phyloP scores from a whole-genome alignment of 1,284 basidiomycete species.

The Coriolopsis trogii region DNA sequence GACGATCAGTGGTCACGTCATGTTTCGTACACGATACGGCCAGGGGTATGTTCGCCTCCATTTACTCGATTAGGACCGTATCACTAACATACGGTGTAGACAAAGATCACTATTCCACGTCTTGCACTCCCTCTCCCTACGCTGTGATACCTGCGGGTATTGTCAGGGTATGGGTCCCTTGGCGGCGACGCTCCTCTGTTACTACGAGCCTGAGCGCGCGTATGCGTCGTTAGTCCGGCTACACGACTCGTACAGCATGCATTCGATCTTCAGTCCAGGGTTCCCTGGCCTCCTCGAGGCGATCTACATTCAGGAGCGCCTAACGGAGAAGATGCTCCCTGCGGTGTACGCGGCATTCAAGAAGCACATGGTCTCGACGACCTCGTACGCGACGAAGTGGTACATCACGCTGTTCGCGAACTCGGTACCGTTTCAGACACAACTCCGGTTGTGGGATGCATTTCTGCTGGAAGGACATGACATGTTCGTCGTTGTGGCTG shows the following conservation, averaged over 20 bases:
- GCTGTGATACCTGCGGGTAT: slow-evolving; percentile 90
- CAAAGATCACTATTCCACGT: slow-evolving; percentile 96
- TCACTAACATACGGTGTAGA: slow-evolving; percentile 41
- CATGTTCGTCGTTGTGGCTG: slow-evolving; percentile 81
- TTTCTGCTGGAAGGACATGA: slow-evolving; percentile 92
- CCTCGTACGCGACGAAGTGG: slow-evolving; percentile 98
- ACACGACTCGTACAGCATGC: slow-evolving; percentile 89
- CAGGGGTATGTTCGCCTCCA: slow-evolving; percentile 70
- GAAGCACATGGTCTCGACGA: slow-evolving; percentile 88
- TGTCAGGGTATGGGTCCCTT: slow-evolving; percentile 99
- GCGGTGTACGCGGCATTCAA: slow-evolving; percentile 85
- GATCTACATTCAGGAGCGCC: slow-evolving; percentile 91
- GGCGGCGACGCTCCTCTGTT: slow-evolving; percentile 92
- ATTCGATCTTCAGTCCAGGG: slow-evolving; percentile 89
- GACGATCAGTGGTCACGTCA: slow-evolving; percentile 93
- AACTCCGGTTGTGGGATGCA: slow-evolving; percentile 94
- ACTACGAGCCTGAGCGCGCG: slow-evolving; percentile 87
- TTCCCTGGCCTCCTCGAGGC: slow-evolving; percentile 95
- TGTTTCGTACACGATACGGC: slow-evolving; percentile 96
- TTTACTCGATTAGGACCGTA: slow-evolving; percentile 6
- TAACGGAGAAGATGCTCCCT: slow-evolving; percentile 87
- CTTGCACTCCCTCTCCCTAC: slow-evolving; percentile 88
- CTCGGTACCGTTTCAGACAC: slow-evolving; percentile 94
- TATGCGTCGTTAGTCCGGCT: slow-evolving; percentile 85
- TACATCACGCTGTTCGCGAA: slow-evolving; percentile 98